phyloP scores from a whole-genome alignment of 805 yeast genomes.

The Yarrowia bubula region DNA sequence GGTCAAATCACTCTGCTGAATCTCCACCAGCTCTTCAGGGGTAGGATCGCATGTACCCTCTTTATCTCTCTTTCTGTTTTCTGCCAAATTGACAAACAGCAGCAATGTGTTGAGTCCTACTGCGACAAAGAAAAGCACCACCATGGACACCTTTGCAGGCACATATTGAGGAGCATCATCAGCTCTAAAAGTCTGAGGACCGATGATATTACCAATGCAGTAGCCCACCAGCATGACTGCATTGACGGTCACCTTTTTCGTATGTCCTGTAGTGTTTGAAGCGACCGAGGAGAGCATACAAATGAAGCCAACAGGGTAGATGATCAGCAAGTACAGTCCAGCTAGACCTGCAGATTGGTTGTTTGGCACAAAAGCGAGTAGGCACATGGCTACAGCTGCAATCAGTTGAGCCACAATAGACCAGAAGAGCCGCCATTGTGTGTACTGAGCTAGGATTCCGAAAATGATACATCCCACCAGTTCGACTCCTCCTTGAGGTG shows the following conservation, averaged over 20 bases:
- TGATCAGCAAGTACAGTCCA: neutral
- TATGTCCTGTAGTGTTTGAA: neutral
- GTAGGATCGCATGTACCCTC: neutral
- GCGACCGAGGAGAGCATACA: slow-evolving; percentile 4
- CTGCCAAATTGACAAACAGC: neutral
- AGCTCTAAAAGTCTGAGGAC: slow-evolving; percentile 3
- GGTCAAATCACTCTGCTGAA: neutral
- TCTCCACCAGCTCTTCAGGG: neutral
- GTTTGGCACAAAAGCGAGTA: neutral
- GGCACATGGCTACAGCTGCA: neutral
- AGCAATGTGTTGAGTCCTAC: neutral
- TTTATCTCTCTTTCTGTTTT: neutral
- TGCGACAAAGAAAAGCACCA: neutral
- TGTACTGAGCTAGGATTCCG: slow-evolving; percentile 1
- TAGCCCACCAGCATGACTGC: neutral
- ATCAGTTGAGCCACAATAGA: slow-evolving; percentile 10
- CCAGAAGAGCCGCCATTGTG: slow-evolving; percentile 3
- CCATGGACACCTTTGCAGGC: slow-evolving; percentile 8
- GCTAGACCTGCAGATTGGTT: slow-evolving; percentile 1
- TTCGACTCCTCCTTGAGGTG: neutral
- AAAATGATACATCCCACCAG: neutral
- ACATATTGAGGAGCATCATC: neutral
- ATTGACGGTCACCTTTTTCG: slow-evolving; percentile 4
- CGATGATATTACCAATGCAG: slow-evolving; percentile 7
- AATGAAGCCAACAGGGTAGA: slow-evolving; percentile 4